These are phyloP conservation scores for Gigaspora rosea DNA, from an alignment of 192 early-diverging fungal genomes.

Conservation along the genomic window DNA sequence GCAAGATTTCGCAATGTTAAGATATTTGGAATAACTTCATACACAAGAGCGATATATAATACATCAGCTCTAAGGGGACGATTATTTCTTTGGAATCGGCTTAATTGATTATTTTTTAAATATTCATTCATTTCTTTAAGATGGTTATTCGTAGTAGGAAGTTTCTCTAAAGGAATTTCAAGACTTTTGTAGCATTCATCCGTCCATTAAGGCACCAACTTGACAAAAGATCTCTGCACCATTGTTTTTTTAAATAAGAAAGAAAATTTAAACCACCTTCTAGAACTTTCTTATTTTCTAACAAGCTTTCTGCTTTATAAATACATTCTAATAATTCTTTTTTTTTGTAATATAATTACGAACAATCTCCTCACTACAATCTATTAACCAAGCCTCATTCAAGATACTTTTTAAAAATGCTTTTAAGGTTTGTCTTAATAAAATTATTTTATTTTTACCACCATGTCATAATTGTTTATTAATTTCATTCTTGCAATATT, in stretches of 20 bases:
- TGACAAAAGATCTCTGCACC: not conserved
- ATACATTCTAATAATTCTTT: no score
- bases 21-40: no score
- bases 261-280: not conserved
- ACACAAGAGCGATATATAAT: no score
- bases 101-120: not conserved
- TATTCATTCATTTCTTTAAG: not conserved
- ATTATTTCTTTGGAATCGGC: not conserved
- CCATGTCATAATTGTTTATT: not conserved
- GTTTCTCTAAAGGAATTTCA: not conserved
- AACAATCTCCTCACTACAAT: no score
- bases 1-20: no score
- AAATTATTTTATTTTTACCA: not conserved
- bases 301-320: not conserved
- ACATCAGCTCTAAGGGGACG: not conserved
- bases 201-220: slow-evolving; percentile 4
- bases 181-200: not conserved
- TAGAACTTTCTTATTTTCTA: not conserved
- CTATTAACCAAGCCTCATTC: no score
- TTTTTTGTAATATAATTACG: no score
- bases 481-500: not conserved
- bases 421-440: not conserved
- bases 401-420: not conserved
- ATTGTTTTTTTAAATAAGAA: not conserved
- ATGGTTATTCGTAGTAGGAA: slow-evolving; percentile 4